These are phyloP conservation scores for Fagopyrum tataricum DNA, from an alignment of 148 eudicot genomes.

Conservation along the genomic window DNA sequence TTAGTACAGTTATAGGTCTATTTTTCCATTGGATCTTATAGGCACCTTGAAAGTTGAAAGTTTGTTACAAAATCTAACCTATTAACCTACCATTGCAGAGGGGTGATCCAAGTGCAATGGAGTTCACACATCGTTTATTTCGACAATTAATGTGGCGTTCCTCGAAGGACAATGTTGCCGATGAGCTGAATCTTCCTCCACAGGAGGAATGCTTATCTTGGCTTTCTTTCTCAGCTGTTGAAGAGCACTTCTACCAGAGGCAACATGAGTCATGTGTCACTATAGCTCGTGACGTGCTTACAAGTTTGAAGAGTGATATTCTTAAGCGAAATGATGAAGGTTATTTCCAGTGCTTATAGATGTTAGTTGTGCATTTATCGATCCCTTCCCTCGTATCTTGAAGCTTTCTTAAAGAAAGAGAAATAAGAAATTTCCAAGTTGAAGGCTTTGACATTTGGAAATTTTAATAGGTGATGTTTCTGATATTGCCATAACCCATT, in stretches of 20 bases:
- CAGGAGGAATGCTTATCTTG: conserved; percentile 88
- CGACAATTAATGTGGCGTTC: conserved; percentile 92
- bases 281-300: conserved; percentile 69
- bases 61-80: conserved; percentile 3
- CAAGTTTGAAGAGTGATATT: conserved; percentile 48
- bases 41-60: neutral
- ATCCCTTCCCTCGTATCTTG: neutral
- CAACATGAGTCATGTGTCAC: conserved; percentile 86
- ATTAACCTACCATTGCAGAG: conserved; percentile 38
- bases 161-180: conserved; percentile 68
- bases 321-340: conserved; percentile 46
- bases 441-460: neutral
- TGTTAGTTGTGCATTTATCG: neutral
- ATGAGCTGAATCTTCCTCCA: conserved; percentile 85
- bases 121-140: conserved; percentile 64
- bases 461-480: conserved; percentile 29
- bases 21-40: conserved; percentile 6
- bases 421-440: neutral
- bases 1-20: neutral
- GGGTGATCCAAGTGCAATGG: conserved; percentile 64
- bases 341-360: conserved; percentile 12
- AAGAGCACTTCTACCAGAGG: conserved; percentile 88
- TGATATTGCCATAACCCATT: conserved; percentile 53
- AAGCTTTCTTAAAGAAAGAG: neutral
- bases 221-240: conserved; percentile 82